Base-by-base conservation (phyloP, 345 rosid genomes). In the Aethionema arabicum region DNA sequence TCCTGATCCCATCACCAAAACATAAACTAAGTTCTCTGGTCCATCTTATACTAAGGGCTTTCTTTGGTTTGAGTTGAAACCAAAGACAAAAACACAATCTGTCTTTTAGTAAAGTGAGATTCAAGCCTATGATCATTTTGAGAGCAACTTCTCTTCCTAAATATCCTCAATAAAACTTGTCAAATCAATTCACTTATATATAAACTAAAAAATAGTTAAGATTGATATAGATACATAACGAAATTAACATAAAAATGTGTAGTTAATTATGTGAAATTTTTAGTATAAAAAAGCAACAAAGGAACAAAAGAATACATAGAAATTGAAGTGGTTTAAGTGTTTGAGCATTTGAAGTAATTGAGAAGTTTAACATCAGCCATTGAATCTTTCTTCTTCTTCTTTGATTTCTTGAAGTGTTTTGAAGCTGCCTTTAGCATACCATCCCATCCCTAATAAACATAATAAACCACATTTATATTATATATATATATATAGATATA, bases 361-460 rank as follows among this genome's bases (percentile, higher is more conserved):
- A 81, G 76, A 46, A 86, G 76, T 81, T 76, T 76, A 40, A 63
- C 62, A 48, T 79, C 81, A 46, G 38, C 62, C 5, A 60, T 14
- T 5, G 74, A 30, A 4, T 84, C 86, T 63, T 42, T 84, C 67
- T 68, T 83, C 80, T 67, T 86, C 51, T 35, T 79, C 55, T 53
- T 87, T 75, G 74, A 81, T 65, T 74, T 87, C 91, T 85, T 91
- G 76, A 88, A 85, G 59, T 82, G 98, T 61, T 74, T 91, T 0
- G 88, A 61, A 4, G 95, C 96, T 21, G 90, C 90, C 70, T 78
- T 91, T 52, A 88, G 61, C 75, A 84, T 56, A 69, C 82, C 83
- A 59, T 54, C 69, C 91, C 88, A 88, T 11, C 88, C 87, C 98
- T 90, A 65, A 65, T 7, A 33, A 16, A 57, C n/a, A 31, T 29